Conservation (phyloP, 2,329 filamentous ascomycete genomes). For the Metarhizium robertsii region DNA sequence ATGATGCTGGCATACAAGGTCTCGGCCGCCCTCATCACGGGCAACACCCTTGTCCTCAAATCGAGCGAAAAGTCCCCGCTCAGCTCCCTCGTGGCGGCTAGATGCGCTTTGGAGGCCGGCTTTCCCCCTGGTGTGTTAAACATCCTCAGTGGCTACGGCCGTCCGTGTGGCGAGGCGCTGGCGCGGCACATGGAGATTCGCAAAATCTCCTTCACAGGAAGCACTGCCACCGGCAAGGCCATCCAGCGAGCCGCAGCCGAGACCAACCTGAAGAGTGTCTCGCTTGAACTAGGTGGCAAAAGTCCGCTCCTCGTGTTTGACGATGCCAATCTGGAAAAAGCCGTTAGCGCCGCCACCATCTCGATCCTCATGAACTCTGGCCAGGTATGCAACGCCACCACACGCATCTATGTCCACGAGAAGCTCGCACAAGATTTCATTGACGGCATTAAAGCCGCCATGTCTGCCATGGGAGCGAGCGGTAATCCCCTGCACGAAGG, state of each 20-base stretch:
- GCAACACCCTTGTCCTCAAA: conserved; percentile 43
- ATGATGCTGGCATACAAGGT: conserved; percentile 36
- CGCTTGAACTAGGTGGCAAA: conserved; percentile 61
- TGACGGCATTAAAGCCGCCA: conserved; percentile 40
- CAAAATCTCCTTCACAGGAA: conserved; percentile 71
- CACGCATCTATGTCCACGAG: conserved; percentile 47
- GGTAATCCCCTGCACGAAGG: conserved; percentile 24
- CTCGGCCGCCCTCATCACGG: conserved; percentile 37
- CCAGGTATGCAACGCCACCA: conserved; percentile 52
- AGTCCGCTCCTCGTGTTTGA: conserved; percentile 55
- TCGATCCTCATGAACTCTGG: conserved; percentile 45
- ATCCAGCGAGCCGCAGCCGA: conserved; percentile 64
- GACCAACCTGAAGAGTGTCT: conserved; percentile 55
- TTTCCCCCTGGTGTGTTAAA: conserved; percentile 71
- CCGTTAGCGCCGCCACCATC: conserved; percentile 40
- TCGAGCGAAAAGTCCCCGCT: conserved; percentile 45
- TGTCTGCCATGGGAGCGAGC: conserved; percentile 24
- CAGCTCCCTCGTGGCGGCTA: conserved; percentile 22
- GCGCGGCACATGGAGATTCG: conserved; percentile 59
- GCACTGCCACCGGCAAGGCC: conserved; percentile 57
- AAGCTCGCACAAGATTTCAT: conserved; percentile 47
- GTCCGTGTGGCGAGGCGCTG: conserved; percentile 56
- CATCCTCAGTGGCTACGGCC: conserved; percentile 60
- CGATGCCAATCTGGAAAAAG: conserved; percentile 54
- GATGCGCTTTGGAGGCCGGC: conserved; percentile 59